Base-by-base conservation (phyloP, 306 rosid genomes). In the Albizia julibrissin region DNA sequence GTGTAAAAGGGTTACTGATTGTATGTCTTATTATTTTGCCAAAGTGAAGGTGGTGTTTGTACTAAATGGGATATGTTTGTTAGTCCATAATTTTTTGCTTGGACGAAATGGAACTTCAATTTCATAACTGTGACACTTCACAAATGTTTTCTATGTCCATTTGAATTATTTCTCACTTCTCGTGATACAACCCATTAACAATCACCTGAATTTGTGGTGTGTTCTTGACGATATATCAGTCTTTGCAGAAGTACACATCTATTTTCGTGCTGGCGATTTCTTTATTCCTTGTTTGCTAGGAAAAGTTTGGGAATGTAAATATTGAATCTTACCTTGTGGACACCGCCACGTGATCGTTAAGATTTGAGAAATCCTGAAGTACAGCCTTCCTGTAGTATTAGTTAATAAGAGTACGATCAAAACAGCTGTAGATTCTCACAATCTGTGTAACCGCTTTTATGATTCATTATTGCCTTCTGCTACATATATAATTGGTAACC, bases 1-100 rank as follows among this genome's bases (percentile, higher is more conserved):
- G 81, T 64, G 79, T 64, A 75, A 74, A 37, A 80, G 86, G 84
- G 84, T 86, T 83, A 81, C 79, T 81, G 83, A 81, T 89, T 84
- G 62, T 85, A 82, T 70, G 87, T 34, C 80, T 22, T 50, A 70
- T 76, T 58, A 74, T 64, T 37, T 46, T 73, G 74, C 50, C 75
- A 46, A 80, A 85, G 80, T 83, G 78, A 79, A 84, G 80, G 77
- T 39, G 68, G 84, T 49, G 84, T 66, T 67, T 85, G 86, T 84
- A 81, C 82, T 77, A 21, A 37, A 71, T 74, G 84, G 70, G 84
- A 49, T 78, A 59, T 80, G 75, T 64, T 74, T 80, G 73, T 72
- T 67, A 72, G 49, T 81, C 81, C 76, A 67, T 73, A 69, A 40
- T 74, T 22, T 33, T 54, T 40, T 58, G 65, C 10, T 37, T 64